Base-by-base conservation (phyloP, 1,139 yeast genomes). In the Saccharomyces uvarum region DNA sequence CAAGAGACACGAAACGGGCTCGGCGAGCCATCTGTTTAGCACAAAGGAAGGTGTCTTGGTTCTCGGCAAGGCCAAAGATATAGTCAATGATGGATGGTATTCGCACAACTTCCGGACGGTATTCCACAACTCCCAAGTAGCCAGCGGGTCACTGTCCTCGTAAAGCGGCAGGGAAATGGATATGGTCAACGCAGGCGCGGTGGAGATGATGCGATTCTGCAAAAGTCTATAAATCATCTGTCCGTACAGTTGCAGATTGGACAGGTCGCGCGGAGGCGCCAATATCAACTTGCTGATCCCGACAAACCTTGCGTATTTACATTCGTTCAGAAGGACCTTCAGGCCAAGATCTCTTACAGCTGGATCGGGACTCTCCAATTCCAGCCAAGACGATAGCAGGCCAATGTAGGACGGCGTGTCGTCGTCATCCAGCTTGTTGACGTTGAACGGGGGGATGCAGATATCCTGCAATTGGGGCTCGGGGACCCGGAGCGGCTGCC, bases 51-150 rank as follows among this genome's bases (percentile, higher is more conserved):
- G 82, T 0, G 81, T 76, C 44, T 73, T 72, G 4, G 68, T 65
- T 50, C 75, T 73, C 3, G 86, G 83, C 2, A 83, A 69, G 11
- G 83, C 86, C 32, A 84, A 67, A 0, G 86, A 82, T 3, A 84
- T 77, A 1, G 80, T 76, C 14, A 84, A 69, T 27, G 79, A 76
- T 2, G 70, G 61, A 48, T 82, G 75, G 60, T 82, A 81, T 53
- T 76, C 75, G 61, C 84, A 80, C 44, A 77, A 71, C 6, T 76
- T 73, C 27, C 88, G 70, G 9, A 84, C 77, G 0, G 85, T 75
- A 62, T 83, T 81, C 89, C 89, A 84, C 61, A 82, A 76, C 55
- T 82, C 86, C 89, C 89, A 84, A 1, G 85, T 80, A 2, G 83
- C 79, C 42, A 83, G 65, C 6, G 77, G 72, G 64, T 82, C 85